A percentile compares a stretch with the other conserved stretches of the same genome.
Evolutionary conservation across 1,139 yeast genomes (phyloP).

Genomic region (Yamadazyma kanchanaburiensis): DNA sequence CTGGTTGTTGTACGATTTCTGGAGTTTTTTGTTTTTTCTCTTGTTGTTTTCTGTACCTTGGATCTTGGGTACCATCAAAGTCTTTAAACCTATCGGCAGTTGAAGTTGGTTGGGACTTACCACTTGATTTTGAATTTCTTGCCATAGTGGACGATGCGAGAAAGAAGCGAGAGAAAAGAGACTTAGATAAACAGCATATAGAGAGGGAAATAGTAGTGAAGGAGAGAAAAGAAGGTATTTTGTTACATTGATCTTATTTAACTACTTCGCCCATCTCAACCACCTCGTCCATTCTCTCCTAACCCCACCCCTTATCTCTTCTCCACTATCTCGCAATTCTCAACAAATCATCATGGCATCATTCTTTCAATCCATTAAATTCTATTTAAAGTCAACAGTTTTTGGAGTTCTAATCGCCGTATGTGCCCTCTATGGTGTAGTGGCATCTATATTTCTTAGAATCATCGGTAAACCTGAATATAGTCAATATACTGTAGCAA

Average conservation of each 20-base stretch:
- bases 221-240: no score
- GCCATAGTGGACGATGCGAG: slow-evolving; percentile 9
- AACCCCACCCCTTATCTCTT: background rate
- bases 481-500: slow-evolving; percentile 88
- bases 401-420: slow-evolving; percentile 53
- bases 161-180: no score
- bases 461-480: slow-evolving; percentile 72
- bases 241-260: no score
- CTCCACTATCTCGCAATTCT: slow-evolving; percentile 1
- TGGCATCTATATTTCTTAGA: slow-evolving; percentile 67
- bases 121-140: slow-evolving; percentile 9
- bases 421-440: slow-evolving; percentile 71
- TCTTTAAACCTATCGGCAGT: slow-evolving; percentile 21
- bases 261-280: no score
- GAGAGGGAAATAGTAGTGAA: no score
- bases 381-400: slow-evolving; percentile 51
- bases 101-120: slow-evolving; percentile 12
- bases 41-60: slow-evolving; percentile 3
- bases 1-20: slow-evolving; percentile 3
- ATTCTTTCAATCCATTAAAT: slow-evolving; percentile 26
- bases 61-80: slow-evolving; percentile 10
- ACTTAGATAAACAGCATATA: no score
- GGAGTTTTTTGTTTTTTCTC: slow-evolving; percentile 6
- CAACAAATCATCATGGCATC: slow-evolving; percentile 5
- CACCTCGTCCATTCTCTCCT: background rate